A percentile compares a stretch with the other conserved stretches of the same genome.
These are phyloP conservation scores for Protomyces inundatus DNA, from an alignment of 1,139 yeast genomes.

Conservation along the genomic window DNA sequence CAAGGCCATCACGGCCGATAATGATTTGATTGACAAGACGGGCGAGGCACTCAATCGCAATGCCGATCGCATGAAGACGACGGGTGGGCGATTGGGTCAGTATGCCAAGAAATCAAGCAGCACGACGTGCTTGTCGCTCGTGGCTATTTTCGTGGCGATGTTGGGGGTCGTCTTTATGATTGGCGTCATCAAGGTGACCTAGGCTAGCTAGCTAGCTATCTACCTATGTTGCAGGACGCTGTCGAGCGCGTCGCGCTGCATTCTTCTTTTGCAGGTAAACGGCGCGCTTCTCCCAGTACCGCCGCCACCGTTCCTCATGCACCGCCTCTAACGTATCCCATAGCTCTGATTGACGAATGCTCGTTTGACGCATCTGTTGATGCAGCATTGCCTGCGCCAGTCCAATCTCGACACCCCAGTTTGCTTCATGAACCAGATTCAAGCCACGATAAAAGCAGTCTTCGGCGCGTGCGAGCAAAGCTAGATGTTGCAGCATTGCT, in stretches of 20 bases:
- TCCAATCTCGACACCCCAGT: constrained; percentile 12
- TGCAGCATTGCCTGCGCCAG: constrained; percentile 7
- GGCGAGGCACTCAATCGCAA: constrained; percentile 21
- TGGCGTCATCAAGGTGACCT: constrained; percentile 8
- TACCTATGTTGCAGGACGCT: not conserved
- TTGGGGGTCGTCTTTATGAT: constrained; percentile 7
- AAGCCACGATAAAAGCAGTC: constrained; percentile 9
- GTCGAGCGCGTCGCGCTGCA: not conserved
- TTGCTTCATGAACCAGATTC: not conserved
- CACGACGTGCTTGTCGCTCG: constrained; percentile 10
- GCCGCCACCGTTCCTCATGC: constrained; percentile 1
- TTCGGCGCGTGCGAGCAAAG: constrained; percentile 14
- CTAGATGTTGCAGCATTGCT: constrained; percentile 1
- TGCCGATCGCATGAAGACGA: constrained; percentile 10
- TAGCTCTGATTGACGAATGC: not conserved
- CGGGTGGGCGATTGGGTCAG: constrained; percentile 16
- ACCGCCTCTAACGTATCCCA: constrained; percentile 6
- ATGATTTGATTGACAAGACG: constrained; percentile 18
- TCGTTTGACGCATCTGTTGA: not conserved
- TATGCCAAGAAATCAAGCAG: constrained; percentile 18
- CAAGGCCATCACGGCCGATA: constrained; percentile 20
- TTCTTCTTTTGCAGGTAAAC: not conserved
- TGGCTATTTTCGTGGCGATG: constrained; percentile 16
- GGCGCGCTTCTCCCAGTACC: not conserved
- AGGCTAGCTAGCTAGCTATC: not conserved